Evolutionary conservation across 805 yeast genomes (phyloP), one percentile per base, ranked within the genome.

Genomic region (Wickerhamomyces chambardii): DNA sequence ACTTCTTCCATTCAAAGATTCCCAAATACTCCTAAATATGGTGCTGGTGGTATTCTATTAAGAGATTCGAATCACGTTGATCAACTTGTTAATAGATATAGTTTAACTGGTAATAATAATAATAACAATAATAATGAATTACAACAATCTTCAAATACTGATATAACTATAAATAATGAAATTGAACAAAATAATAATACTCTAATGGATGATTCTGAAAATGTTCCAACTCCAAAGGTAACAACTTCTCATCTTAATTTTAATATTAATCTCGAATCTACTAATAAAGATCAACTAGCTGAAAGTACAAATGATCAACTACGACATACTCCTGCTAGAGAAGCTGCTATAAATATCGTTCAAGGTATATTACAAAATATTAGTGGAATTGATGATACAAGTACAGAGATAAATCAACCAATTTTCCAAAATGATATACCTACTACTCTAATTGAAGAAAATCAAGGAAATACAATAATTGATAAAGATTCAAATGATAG

Each of bases 1-100:
- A 19, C 22, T 19, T 19, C 22, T 19, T 19, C 22, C 9, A 46
- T 54, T 7, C 66, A 61, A 31, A 38, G 73, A 36, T 69, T 70
- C 40, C 75, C 75, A 3, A 53, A 58, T 31, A 68, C 74, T 0
- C 73, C 75, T 2, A 61, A 61, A 29, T 67, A 63, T 38, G 64
- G 66, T 0, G 65, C 60, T 0, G 63, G 62, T 15, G 67, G 66
- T 0, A 45, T 43, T 15, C 40, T 61, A 11, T 37, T 61, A 11
- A 45, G 61, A 8, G 53, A 59, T 0, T 50, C 51, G 3, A 45
- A 42, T 4, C 50, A 45, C 25, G 44, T 43, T 6, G 32, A 28
- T 2, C 39, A 41, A 10, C 33, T 35, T 6, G 53, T 43, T 3
- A 43, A 38, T 22, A 36, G 47, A 27, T 40, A 42, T 28, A 43